A percentile compares a stretch with the other conserved stretches of the same genome.
phyloP scores from a whole-genome alignment of 768 basidiomycete genomes.

The Suillus plorans region DNA sequence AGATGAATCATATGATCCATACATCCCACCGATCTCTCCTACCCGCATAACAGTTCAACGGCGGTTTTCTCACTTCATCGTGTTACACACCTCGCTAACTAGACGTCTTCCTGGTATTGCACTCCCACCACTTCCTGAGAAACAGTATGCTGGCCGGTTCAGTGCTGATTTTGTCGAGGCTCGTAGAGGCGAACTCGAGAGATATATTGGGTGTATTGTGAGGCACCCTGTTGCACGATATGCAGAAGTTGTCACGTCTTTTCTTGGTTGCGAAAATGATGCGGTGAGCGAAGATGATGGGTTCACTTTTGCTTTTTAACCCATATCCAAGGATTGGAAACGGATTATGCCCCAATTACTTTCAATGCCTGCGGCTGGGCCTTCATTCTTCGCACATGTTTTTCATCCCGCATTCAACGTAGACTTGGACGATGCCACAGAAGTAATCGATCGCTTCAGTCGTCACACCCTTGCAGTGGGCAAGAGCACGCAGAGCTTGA shows the following conservation, averaged over 20 bases:
- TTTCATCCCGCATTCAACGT: slow-evolving; percentile 87
- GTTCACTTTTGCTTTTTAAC: slow-evolving; percentile 4
- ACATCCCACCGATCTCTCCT: slow-evolving; percentile 34
- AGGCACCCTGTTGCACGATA: slow-evolving; percentile 78
- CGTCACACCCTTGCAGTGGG: slow-evolving; percentile 64
- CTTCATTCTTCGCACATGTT: slow-evolving; percentile 74
- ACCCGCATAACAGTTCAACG: slow-evolving; percentile 72
- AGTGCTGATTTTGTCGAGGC: slow-evolving; percentile 82
- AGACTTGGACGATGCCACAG: slow-evolving; percentile 68
- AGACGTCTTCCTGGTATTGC: slow-evolving; percentile 73
- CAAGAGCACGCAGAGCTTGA: slow-evolving; percentile 65
- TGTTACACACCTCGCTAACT: slow-evolving; percentile 69
- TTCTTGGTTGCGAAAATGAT: slow-evolving; percentile 76
- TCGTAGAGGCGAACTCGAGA: slow-evolving; percentile 75
- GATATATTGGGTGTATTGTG: slow-evolving; percentile 69
- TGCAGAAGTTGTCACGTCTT: slow-evolving; percentile 77
- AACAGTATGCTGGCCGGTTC: slow-evolving; percentile 81
- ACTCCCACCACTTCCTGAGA: slow-evolving; percentile 81
- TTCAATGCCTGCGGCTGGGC: slow-evolving; percentile 63
- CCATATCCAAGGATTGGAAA: slow-evolving; percentile 63
- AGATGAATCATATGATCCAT: slow-evolving; percentile 19
- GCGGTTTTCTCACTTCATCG: slow-evolving; percentile 83
- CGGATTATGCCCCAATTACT: slow-evolving; percentile 60
- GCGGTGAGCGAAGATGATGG: slow-evolving; percentile 44
- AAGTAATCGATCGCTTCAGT: slow-evolving; percentile 60